phyloP scores from a whole-genome alignment of 1,139 yeast species.

The Diutina siamensis region DNA sequence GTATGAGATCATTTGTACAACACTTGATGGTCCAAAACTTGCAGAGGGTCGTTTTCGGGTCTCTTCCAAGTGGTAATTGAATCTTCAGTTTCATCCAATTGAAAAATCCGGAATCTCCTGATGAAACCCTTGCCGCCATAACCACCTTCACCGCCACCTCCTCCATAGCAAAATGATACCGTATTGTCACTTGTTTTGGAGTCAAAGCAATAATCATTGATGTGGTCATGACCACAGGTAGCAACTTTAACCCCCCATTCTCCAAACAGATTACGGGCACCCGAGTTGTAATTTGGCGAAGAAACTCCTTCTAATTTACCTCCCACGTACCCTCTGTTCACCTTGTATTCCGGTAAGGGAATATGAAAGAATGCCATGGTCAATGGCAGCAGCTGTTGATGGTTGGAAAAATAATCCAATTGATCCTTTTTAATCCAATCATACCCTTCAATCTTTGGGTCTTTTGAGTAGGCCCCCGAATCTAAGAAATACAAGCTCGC shows the following conservation, averaged over 20 bases:
- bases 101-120: slow-evolving; percentile 63
- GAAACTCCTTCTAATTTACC: slow-evolving; percentile 54
- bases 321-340: slow-evolving; percentile 23
- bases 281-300: slow-evolving; percentile 62
- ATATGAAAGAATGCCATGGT: slow-evolving; percentile 92
- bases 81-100: slow-evolving; percentile 42
- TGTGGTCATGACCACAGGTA: slow-evolving; percentile 89
- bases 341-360: slow-evolving; percentile 72
- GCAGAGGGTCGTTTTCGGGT: slow-evolving; percentile 40
- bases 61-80: slow-evolving; percentile 64
- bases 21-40: neutral
- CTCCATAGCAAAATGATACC: slow-evolving; percentile 1
- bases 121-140: slow-evolving; percentile 50
- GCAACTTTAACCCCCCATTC: slow-evolving; percentile 59
- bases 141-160: slow-evolving; percentile 21
- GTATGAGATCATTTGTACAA: neutral
- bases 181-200: slow-evolving; percentile 9
- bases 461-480: slow-evolving; percentile 60
- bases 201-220: slow-evolving; percentile 73
- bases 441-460: slow-evolving; percentile 67
- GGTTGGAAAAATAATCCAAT: neutral
- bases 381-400: slow-evolving; percentile 13
- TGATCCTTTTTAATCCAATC: slow-evolving; percentile 79
- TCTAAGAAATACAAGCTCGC: slow-evolving; percentile 67
- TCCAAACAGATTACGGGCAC: slow-evolving; percentile 46